Base-by-base conservation (phyloP, 805 yeast species). In the Yarrowia bubula region DNA sequence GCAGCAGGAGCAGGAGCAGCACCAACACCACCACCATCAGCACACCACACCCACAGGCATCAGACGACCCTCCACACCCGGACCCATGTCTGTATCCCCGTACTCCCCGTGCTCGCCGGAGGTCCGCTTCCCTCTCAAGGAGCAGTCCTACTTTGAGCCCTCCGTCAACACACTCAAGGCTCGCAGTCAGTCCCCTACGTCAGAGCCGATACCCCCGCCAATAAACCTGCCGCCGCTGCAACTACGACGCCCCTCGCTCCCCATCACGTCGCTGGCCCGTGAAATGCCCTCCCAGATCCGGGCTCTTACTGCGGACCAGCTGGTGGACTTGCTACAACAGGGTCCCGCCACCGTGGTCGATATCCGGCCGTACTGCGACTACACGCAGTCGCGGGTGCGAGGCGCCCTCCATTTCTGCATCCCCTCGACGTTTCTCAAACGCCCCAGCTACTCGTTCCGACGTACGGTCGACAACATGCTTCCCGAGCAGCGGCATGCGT, bases 361-460 rank as follows among this genome's bases (percentile, higher is more conserved):
- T 73, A 86, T 89, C 10, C 78, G 98, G 65, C 90, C 97, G 0
- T 90, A 86, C 72, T 86, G 89, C 28, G 93, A 89, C 66, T 90
- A 78, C 72, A 81, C 86, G 47, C 82, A 79, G 66, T 72, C 80
- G 2, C 91, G 87, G 67, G 75, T 93, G 11, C 71, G 70, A 4
- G 78, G 82, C 46, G 83, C 98, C 0, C 78, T 90, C 50, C 90
- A 90, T 73, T 81, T 93, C 41, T 90, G 96, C 74, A 76, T 92
- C 13, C 98, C 98, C 1, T 88, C 96, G n/a, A 92, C 98, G 0
- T 78, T 92, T 46, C 77, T 92, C 68, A 89, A 86, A 73, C 82
- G 98, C 68, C 78, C 85, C 37, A 87, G 86, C 63, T 92, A 89
- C 71, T 85, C 86, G 2, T 77, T 92, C 65, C 53, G 68, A 14